Conservation (phyloP, 2,329 filamentous ascomycete species). For the Talaromyces albobiverticillius region DNA sequence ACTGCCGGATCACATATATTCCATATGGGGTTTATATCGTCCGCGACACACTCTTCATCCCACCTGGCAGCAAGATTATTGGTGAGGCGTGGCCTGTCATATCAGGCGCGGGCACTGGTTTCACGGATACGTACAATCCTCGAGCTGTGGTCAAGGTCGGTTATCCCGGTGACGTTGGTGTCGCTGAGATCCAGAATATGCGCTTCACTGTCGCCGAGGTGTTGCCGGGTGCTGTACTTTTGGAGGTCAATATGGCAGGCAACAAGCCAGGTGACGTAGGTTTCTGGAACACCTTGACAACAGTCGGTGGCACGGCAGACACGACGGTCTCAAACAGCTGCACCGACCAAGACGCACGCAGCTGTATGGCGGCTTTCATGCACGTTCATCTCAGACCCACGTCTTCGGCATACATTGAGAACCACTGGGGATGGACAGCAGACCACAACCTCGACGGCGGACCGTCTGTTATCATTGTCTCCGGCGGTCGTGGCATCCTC, state of each 20-base stretch:
- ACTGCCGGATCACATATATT: slow-evolving; percentile 53
- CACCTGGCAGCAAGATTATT: slow-evolving; percentile 49
- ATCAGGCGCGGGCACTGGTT: slow-evolving; percentile 48
- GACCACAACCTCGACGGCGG: slow-evolving; percentile 49
- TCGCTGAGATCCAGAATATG: slow-evolving; percentile 52
- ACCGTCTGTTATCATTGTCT: slow-evolving; percentile 27
- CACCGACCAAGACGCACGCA: slow-evolving; percentile 22
- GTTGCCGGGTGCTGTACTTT: slow-evolving; percentile 41
- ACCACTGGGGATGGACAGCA: slow-evolving; percentile 50
- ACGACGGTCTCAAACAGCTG: slow-evolving; percentile 40
- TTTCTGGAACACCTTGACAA: slow-evolving; percentile 48
- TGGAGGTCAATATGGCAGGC: slow-evolving; percentile 53
- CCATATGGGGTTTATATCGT: slow-evolving; percentile 55
- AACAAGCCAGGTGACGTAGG: slow-evolving; percentile 48
- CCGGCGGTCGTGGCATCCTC: slow-evolving; percentile 40
- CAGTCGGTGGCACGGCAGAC: slow-evolving; percentile 46
- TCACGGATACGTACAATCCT: slow-evolving; percentile 42
- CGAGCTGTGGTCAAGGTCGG: slow-evolving; percentile 52
- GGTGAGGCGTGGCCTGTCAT: slow-evolving; percentile 55
- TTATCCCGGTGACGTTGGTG: slow-evolving; percentile 45
- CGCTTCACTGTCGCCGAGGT: slow-evolving; percentile 50
- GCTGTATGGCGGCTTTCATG: slow-evolving; percentile 49
- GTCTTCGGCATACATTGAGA: slow-evolving; percentile 53
- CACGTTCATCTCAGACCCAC: slow-evolving; percentile 49
- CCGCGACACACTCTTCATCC: slow-evolving; percentile 46